Conservation (phyloP, 1,284 basidiomycete species). For the Meira miltonrushii region DNA sequence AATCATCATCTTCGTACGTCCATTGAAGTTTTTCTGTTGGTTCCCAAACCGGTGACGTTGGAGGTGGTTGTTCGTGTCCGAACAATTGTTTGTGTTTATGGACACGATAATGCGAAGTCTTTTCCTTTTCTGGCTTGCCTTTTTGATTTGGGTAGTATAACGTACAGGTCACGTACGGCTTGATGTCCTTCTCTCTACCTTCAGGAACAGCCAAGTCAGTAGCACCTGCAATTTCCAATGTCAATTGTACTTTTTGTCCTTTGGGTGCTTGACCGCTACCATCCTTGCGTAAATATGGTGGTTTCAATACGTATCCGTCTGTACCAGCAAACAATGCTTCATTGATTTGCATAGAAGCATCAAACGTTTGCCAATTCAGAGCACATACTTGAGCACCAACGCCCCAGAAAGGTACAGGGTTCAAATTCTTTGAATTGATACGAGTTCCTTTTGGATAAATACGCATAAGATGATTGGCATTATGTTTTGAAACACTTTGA, state of each 20-base stretch:
- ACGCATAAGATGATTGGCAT: constrained; percentile 58
- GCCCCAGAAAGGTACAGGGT: constrained; percentile 58
- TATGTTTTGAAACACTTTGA: constrained; percentile 53
- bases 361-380: constrained; percentile 62
- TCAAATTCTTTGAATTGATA: constrained; percentile 52
- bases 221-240: constrained; percentile 34
- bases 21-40: constrained; percentile 29
- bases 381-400: constrained; percentile 61
- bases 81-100: constrained; percentile 34
- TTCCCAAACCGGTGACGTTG: constrained; percentile 36
- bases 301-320: constrained; percentile 62
- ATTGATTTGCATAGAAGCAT: constrained; percentile 56
- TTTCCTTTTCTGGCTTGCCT: constrained; percentile 27
- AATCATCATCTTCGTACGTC: constrained; percentile 34
- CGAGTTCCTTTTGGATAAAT: constrained; percentile 63
- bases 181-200: constrained; percentile 32
- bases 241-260: constrained; percentile 21
- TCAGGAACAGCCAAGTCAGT: constrained; percentile 36
- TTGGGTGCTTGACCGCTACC: constrained; percentile 18
- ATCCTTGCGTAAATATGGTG: constrained; percentile 41
- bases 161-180: constrained; percentile 44
- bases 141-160: constrained; percentile 30
- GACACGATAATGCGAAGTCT: constrained; percentile 35
- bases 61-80: constrained; percentile 29
- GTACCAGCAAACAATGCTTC: constrained; percentile 64